phyloP scores from a whole-genome alignment of 2,329 filamentous ascomycete genomes.

The Xylaria sp. region DNA sequence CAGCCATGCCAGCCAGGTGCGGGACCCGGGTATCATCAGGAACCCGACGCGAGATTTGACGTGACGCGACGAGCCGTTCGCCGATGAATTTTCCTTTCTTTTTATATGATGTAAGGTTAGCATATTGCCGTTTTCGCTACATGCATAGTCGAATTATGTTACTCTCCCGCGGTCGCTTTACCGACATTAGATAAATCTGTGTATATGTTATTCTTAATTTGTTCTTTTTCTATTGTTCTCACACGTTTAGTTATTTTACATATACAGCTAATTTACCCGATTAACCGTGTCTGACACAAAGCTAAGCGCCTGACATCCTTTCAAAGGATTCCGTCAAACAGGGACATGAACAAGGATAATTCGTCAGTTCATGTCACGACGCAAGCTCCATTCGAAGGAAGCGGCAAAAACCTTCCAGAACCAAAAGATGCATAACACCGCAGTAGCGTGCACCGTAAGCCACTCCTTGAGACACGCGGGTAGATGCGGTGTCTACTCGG shows the following conservation, averaged over 20 bases:
- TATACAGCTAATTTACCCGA: conserved; percentile 14
- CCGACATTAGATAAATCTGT: not conserved
- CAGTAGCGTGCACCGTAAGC: conserved; percentile 16
- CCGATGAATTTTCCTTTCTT: not conserved
- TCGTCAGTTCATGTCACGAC: conserved; percentile 7
- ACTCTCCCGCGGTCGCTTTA: not conserved
- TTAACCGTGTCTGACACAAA: conserved; percentile 3
- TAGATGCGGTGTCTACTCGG: not conserved
- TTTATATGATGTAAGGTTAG: not conserved
- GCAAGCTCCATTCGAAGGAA: conserved; percentile 16
- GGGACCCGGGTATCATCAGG: not conserved
- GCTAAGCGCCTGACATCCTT: conserved; percentile 5
- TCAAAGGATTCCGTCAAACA: conserved; percentile 22
- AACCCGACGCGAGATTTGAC: conserved; percentile 5
- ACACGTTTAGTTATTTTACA: not conserved
- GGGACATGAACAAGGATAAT: not conserved
- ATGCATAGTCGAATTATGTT: not conserved
- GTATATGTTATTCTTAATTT: not conserved
- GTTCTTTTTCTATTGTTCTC: too few species aligned
- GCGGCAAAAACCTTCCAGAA: conserved; percentile 28
- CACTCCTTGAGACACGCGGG: not conserved
- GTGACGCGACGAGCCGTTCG: not conserved
- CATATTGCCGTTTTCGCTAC: not conserved
- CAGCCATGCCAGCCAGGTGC: not conserved
- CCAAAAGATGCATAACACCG: conserved; percentile 8